Conservation (phyloP, 1,284 basidiomycete genomes). For the Ustanciosporium gigantosporum region DNA sequence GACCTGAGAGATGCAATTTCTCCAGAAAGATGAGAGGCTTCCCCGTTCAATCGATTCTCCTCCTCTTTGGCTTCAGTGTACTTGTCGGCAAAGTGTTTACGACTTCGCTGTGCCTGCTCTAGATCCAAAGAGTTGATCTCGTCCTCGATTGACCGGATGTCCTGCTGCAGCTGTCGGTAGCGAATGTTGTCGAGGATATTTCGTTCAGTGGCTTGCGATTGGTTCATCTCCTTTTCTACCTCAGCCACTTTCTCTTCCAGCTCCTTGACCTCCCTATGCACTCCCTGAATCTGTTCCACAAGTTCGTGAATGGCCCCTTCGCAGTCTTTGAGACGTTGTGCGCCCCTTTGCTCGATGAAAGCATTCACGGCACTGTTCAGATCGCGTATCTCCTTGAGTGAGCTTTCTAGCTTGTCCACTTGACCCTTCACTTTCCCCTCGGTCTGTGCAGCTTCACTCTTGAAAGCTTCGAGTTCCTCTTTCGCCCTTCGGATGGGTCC, state of each 20-base stretch:
- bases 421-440: conserved; percentile 66
- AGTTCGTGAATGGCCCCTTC: conserved; percentile 52
- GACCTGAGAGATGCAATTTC: conserved; percentile 48
- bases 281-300: conserved; percentile 23
- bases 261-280: conserved; percentile 30
- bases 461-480: conserved; percentile 67
- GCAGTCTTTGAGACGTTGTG: conserved; percentile 39
- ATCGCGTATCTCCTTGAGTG: conserved; percentile 44
- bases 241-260: conserved; percentile 37
- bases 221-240: conserved; percentile 59
- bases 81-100: conserved; percentile 79
- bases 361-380: conserved; percentile 27
- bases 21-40: conserved; percentile 63
- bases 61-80: conserved; percentile 73
- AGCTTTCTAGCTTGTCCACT: conserved; percentile 21
- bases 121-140: conserved; percentile 68
- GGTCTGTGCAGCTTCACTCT: conserved; percentile 66
- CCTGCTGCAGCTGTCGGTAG: conserved; percentile 71
- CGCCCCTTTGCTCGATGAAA: conserved; percentile 36
- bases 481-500: conserved; percentile 73
- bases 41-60: conserved; percentile 73
- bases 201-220: conserved; percentile 61
- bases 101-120: conserved; percentile 38
- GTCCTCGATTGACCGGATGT: conserved; percentile 71
- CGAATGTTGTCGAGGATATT: conserved; percentile 86